Evolutionary conservation across 495 filamentous ascomycete genomes (phyloP).

Genomic region (Podospora conica): DNA sequence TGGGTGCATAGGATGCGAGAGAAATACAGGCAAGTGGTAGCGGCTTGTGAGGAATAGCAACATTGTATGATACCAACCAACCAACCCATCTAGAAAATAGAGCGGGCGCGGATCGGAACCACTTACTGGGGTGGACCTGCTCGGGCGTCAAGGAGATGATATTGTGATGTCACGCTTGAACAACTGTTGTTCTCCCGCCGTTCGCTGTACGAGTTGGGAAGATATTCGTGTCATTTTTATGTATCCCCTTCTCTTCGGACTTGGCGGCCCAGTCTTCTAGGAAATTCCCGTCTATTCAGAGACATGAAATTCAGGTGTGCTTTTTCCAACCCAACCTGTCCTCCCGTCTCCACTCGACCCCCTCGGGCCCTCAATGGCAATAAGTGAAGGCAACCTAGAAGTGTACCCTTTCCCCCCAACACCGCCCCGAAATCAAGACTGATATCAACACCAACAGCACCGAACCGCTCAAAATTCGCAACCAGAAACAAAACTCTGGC

Average conservation of each 20-base stretch:
- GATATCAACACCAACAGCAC: neutral
- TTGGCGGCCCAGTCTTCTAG: neutral
- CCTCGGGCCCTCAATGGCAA: neutral
- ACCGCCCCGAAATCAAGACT: neutral
- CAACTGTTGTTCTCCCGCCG: neutral
- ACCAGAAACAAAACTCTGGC: neutral
- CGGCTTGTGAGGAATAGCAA: constrained; percentile 9
- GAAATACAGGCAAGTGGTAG: neutral
- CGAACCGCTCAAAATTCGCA: neutral
- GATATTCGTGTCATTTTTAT: neutral
- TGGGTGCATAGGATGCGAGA: neutral
- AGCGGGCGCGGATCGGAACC: neutral
- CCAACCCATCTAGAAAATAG: constrained; percentile 2
- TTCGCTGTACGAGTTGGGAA: neutral
- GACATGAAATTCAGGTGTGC: neutral
- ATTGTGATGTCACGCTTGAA: neutral
- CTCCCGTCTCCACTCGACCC: neutral
- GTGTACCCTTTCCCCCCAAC: neutral
- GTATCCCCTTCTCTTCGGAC: neutral
- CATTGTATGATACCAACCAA: constrained; percentile 10
- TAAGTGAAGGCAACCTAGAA: neutral
- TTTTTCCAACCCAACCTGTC: neutral
- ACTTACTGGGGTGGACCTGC: neutral
- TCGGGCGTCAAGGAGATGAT: neutral
- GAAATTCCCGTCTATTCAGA: neutral